A percentile compares a stretch with the other conserved stretches of the same genome.
These are phyloP conservation scores for Exophiala oligosperma DNA, from an alignment of 2,329 filamentous ascomycete genomes.

Conservation along the genomic window DNA sequence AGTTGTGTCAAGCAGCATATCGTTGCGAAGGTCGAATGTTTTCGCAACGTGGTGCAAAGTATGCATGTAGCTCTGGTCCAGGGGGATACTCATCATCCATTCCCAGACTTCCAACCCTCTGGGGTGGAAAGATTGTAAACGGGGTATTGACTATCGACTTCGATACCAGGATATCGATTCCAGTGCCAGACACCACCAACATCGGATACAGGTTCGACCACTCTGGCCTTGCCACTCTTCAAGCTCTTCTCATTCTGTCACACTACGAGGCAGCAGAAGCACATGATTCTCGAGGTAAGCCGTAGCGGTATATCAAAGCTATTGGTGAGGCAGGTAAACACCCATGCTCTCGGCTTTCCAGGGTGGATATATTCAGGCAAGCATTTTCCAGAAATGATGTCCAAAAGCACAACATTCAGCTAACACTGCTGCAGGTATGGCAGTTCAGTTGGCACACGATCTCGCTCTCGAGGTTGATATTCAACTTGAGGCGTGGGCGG, in stretches of 20 bases:
- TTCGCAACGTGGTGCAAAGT: conserved; percentile 45
- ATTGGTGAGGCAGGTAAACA: no score
- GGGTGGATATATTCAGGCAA: no score
- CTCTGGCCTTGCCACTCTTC: conserved; percentile 36
- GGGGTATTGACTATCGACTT: conserved; percentile 56
- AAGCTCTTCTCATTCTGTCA: conserved; percentile 36
- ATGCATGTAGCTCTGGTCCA: conserved; percentile 39
- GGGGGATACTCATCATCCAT: conserved; percentile 45
- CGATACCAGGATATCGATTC: conserved; percentile 72
- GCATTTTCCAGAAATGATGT: no score
- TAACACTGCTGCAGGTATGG: no score
- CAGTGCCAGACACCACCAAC: conserved; percentile 50
- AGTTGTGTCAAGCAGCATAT: conserved; percentile 35
- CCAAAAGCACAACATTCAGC: no score
- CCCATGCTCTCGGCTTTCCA: no score
- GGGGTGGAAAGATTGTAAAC: conserved; percentile 57
- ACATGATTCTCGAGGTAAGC: no score
- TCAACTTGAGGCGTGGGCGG: no score
- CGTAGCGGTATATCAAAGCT: no score
- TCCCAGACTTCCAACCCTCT: conserved; percentile 48
- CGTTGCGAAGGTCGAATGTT: conserved; percentile 40
- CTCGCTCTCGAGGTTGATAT: no score
- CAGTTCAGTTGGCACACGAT: no score
- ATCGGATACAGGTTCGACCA: conserved; percentile 37
- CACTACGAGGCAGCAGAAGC: no score